Evolutionary conservation across 2,329 filamentous ascomycete genomes (phyloP).

Genomic region (Lasiodiplodia hormozganensis): DNA sequence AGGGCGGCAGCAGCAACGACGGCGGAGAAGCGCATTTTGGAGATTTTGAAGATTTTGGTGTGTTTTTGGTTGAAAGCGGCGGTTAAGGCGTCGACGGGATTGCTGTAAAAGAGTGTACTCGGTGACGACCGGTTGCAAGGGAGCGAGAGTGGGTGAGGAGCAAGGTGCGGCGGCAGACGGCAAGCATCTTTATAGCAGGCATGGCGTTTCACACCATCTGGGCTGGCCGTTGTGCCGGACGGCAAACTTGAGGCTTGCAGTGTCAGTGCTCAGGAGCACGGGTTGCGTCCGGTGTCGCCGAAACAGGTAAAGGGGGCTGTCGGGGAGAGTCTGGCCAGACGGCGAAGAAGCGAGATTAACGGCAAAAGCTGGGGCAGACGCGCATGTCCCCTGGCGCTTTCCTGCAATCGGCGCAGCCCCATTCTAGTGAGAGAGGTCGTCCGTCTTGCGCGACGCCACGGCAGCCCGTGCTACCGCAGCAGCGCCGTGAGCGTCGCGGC

Average conservation of each 20-base stretch:
- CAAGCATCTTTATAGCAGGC: constrained; percentile 45
- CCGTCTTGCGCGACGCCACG: background rate
- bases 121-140: constrained; percentile 46
- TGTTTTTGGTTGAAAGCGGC: constrained; percentile 39
- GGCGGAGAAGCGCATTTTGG: constrained; percentile 49
- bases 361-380: background rate
- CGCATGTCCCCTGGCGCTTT: constrained; percentile 22
- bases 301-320: constrained; percentile 6
- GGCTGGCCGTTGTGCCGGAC: constrained; percentile 17
- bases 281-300: constrained; percentile 2
- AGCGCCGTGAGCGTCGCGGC: too few relatives aligned
- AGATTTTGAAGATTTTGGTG: constrained; percentile 35
- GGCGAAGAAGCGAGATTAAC: constrained; percentile 19
- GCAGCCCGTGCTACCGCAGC: background rate
- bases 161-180: constrained; percentile 31
- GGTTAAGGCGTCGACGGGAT: constrained; percentile 29
- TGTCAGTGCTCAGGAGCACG: background rate
- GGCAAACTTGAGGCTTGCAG: constrained; percentile 2
- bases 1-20: constrained; percentile 41
- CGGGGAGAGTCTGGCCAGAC: background rate
- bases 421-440: background rate
- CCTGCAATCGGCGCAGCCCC: constrained; percentile 4
- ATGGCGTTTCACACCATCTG: constrained; percentile 2
- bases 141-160: constrained; percentile 47
- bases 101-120: constrained; percentile 50